Conservation (phyloP, 169 alveolate genomes). For the Miamiensis avidus region DNA sequence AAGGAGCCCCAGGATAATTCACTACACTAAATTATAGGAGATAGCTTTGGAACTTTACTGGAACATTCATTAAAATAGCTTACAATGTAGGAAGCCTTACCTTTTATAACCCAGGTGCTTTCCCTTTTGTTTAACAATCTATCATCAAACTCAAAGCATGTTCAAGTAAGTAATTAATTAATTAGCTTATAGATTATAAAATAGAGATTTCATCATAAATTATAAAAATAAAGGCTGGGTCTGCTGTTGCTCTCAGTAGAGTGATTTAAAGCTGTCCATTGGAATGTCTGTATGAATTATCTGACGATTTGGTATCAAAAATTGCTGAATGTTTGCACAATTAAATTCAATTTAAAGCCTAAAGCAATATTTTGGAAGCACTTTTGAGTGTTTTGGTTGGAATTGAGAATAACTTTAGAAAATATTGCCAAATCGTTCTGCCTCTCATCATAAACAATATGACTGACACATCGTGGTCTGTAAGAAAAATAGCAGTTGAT, state of each 20-base stretch:
- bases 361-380: slow-evolving; percentile 5
- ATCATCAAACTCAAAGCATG: not conserved
- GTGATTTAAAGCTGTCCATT: not conserved
- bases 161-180: not conserved
- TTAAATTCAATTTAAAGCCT: not conserved
- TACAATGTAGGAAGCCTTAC: not conserved
- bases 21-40: not conserved
- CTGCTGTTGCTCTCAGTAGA: not conserved
- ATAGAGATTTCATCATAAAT: not conserved
- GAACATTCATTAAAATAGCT: slow-evolving; percentile 1
- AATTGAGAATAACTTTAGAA: slow-evolving; percentile 3
- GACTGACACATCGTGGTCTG: slow-evolving; percentile 2
- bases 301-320: not conserved
- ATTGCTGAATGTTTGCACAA: not conserved
- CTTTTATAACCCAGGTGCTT: not conserved
- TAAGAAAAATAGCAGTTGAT: slow-evolving; percentile 22
- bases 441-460: not conserved
- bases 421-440: not conserved
- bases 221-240: not conserved
- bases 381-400: slow-evolving; percentile 7
- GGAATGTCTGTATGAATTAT: slow-evolving; percentile 1
- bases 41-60: slow-evolving; percentile 1
- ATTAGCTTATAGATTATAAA: not conserved
- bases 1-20: slow-evolving; percentile 9
- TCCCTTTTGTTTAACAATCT: not conserved